Evolutionary conservation across 2,329 filamentous ascomycete species (phyloP).

Genomic region (Penicillium crustosum): DNA sequence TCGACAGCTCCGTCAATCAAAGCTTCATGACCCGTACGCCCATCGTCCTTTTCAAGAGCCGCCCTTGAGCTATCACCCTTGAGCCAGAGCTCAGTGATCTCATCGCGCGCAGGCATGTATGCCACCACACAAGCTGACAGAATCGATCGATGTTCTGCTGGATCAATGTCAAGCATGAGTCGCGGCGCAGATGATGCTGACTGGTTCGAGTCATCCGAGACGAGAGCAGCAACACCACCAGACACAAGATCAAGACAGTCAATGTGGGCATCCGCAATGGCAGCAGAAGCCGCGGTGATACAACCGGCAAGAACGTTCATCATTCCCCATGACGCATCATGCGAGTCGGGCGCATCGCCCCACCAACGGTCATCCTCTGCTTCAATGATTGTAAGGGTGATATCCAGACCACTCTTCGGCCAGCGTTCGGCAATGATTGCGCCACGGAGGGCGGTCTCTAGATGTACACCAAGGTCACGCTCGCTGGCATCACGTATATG

Average conservation of each 20-base stretch:
- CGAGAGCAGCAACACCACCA: slow-evolving; percentile 83
- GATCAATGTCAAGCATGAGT: slow-evolving; percentile 73
- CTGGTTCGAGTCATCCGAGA: slow-evolving; percentile 44
- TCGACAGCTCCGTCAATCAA: slow-evolving; percentile 64
- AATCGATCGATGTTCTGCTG: slow-evolving; percentile 74
- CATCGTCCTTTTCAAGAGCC: slow-evolving; percentile 34
- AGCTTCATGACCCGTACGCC: slow-evolving; percentile 47
- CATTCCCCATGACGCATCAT: slow-evolving; percentile 73
- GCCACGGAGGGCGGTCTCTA: slow-evolving; percentile 86
- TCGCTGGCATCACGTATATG: slow-evolving; percentile 85
- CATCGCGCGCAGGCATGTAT: slow-evolving; percentile 81
- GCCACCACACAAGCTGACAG: slow-evolving; percentile 84
- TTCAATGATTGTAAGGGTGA: slow-evolving; percentile 89
- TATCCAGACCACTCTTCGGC: slow-evolving; percentile 98
- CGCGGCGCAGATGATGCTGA: slow-evolving; percentile 27
- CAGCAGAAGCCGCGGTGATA: slow-evolving; percentile 89
- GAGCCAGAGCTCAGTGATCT: slow-evolving; percentile 92
- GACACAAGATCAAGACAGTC: slow-evolving; percentile 90
- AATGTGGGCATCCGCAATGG: slow-evolving; percentile 90
- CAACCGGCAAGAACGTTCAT: slow-evolving; percentile 91
- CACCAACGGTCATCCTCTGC: slow-evolving; percentile 79
- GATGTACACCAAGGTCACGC: slow-evolving; percentile 83
- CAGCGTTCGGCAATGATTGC: slow-evolving; percentile 90
- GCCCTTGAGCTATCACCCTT: slow-evolving; percentile 64
- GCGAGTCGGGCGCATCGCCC: slow-evolving; percentile 53